Percentiles rank a stretch among this genome's conserved stretches.
These are phyloP conservation scores for Cephalotrichum gorgonifer DNA, from an alignment of 2,329 filamentous ascomycete genomes.

Conservation along the genomic window DNA sequence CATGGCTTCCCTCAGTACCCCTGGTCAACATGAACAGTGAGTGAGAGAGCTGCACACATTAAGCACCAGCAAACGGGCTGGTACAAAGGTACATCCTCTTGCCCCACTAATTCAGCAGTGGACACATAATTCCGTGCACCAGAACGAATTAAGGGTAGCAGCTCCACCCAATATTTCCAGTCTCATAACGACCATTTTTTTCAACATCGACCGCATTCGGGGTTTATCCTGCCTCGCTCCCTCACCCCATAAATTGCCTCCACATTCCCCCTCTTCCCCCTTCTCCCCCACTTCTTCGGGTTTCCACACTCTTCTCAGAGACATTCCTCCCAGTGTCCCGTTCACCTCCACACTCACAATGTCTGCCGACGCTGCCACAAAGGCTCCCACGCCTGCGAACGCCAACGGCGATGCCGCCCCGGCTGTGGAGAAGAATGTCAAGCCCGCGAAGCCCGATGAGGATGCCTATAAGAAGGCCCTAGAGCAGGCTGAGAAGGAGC, in stretches of 20 bases:
- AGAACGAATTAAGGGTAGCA: too few species aligned
- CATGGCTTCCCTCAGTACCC: too few species aligned
- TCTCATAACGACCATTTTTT: too few species aligned
- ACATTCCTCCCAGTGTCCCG: neutral
- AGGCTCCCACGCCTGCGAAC: conserved; percentile 25
- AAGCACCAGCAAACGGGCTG: too few species aligned
- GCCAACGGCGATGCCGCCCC: conserved; percentile 36
- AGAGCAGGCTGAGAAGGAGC: conserved; percentile 76
- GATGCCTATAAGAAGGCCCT: conserved; percentile 71
- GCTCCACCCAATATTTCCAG: too few species aligned
- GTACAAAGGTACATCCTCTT: too few species aligned
- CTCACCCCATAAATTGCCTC: neutral
- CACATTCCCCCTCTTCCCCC: conserved; percentile 7
- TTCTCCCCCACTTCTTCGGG: conserved; percentile 8
- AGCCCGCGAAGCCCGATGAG: conserved; percentile 80
- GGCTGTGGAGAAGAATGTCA: conserved; percentile 29
- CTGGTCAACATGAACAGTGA: too few species aligned
- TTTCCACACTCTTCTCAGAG: neutral
- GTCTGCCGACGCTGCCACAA: conserved; percentile 29
- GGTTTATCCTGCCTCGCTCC: neutral
- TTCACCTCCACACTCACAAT: conserved; percentile 14
- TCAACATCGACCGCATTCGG: too few species aligned
- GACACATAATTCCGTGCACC: too few species aligned
- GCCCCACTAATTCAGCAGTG: too few species aligned
- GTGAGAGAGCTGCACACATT: too few species aligned